These are phyloP conservation scores for Serendipita sp. DNA, from an alignment of 768 basidiomycete species.

Conservation along the genomic window DNA sequence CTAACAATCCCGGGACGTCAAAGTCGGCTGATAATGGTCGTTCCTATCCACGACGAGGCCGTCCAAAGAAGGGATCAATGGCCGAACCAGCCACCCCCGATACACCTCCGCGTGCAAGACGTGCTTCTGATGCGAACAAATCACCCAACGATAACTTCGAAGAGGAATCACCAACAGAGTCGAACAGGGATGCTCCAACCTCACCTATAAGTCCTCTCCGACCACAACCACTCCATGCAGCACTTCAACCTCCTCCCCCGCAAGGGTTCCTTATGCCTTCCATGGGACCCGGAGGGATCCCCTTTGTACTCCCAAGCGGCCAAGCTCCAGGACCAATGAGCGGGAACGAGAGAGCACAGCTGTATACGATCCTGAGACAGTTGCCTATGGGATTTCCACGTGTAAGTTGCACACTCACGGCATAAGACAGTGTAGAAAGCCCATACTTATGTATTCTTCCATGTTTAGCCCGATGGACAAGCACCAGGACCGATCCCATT, in stretches of 20 bases:
- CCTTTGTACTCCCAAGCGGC: neutral
- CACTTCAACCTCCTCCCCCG: neutral
- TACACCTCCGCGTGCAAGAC: neutral
- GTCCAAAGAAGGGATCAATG: neutral
- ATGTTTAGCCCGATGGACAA: neutral
- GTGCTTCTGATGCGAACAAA: neutral
- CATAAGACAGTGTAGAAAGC: neutral
- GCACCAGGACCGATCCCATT: neutral
- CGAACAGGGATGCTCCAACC: neutral
- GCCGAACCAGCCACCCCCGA: neutral
- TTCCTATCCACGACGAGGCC: neutral
- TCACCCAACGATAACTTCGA: neutral
- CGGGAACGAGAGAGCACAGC: conserved; percentile 2
- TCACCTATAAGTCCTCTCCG: neutral
- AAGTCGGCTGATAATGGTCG: neutral
- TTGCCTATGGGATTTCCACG: neutral
- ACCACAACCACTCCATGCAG: neutral
- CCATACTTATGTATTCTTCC: neutral
- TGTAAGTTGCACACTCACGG: neutral
- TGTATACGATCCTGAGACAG: neutral
- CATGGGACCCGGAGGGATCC: neutral
- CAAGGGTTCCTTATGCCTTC: neutral
- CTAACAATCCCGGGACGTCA: neutral
- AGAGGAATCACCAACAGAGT: neutral
- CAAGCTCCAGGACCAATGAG: neutral